These are phyloP conservation scores for Rhazya stricta DNA, from an alignment of 257 asterid genomes.

Conservation along the genomic window DNA sequence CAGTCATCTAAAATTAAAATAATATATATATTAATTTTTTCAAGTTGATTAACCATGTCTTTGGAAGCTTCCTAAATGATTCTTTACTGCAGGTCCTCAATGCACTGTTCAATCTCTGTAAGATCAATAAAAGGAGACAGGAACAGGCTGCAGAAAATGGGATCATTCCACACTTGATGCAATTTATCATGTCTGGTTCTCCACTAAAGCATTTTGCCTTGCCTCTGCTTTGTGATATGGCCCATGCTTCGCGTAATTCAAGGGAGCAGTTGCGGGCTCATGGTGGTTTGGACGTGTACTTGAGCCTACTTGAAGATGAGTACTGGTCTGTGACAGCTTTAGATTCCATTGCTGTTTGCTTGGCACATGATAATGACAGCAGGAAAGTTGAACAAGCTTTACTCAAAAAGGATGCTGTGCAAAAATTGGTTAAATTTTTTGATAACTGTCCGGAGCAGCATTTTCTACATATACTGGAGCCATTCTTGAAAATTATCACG, in stretches of 20 bases:
- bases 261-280: conserved; percentile 99
- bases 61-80: conserved; percentile 26
- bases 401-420: conserved; percentile 82
- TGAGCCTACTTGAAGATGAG: conserved; percentile 91
- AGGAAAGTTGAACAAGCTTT: conserved; percentile 91
- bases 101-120: conserved; percentile 95
- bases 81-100: conserved; percentile 68
- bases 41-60: not conserved
- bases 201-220: conserved; percentile 84
- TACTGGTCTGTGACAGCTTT: conserved; percentile 95
- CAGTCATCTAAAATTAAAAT: not conserved
- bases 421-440: conserved; percentile 87
- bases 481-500: conserved; percentile 96
- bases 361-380: conserved; percentile 94
- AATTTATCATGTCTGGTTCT: conserved; percentile 82
- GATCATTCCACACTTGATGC: conserved; percentile 94
- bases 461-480: conserved; percentile 93
- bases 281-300: conserved; percentile 92
- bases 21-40: too few relatives aligned
- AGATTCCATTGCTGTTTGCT: conserved; percentile 95
- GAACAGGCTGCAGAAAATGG: conserved; percentile 99
- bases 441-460: conserved; percentile 89
- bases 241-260: conserved; percentile 96
- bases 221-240: conserved; percentile 97
- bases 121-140: conserved; percentile 97